phyloP scores from a whole-genome alignment of 441 rosid species.

The Isatis lusitanica region DNA sequence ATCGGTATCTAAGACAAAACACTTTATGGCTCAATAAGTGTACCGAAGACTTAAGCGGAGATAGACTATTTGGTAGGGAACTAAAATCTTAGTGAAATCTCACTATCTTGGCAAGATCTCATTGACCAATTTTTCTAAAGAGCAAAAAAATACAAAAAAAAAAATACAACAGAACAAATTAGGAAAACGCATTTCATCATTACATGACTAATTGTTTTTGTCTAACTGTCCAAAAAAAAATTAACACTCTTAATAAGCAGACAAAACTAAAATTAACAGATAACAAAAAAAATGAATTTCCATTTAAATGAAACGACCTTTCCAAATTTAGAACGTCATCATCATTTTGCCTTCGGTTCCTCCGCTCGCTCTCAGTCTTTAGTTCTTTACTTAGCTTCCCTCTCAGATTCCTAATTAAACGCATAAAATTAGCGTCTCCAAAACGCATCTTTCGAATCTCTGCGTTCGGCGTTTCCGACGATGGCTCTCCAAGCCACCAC shows the following conservation, averaged over 20 bases:
- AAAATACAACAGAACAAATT: not conserved
- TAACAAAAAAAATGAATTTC: not conserved
- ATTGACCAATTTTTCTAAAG: no score
- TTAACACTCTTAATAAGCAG: not conserved
- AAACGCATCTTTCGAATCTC: slow-evolving; percentile 4
- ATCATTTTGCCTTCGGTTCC: slow-evolving; percentile 26
- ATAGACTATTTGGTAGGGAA: not conserved
- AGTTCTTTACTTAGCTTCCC: not conserved
- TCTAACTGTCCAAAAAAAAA: no score
- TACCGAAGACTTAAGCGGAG: not conserved
- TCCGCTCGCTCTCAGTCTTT: slow-evolving; percentile 8
- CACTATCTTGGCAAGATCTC: not conserved
- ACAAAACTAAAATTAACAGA: not conserved
- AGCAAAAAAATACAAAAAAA: no score
- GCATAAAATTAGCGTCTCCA: not conserved
- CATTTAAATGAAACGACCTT: not conserved
- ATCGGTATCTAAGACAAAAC: not conserved
- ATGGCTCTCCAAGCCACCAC: slow-evolving; percentile 39
- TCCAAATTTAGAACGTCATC: not conserved
- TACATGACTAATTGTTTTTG: no score
- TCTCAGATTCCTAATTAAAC: not conserved
- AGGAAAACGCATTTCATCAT: not conserved
- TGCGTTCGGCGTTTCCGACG: slow-evolving; percentile 8
- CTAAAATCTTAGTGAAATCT: not conserved
- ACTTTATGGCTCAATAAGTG: not conserved